Conservation (phyloP, 108 stramenopile genomes). For the Nannochloropsis salina region DNA sequence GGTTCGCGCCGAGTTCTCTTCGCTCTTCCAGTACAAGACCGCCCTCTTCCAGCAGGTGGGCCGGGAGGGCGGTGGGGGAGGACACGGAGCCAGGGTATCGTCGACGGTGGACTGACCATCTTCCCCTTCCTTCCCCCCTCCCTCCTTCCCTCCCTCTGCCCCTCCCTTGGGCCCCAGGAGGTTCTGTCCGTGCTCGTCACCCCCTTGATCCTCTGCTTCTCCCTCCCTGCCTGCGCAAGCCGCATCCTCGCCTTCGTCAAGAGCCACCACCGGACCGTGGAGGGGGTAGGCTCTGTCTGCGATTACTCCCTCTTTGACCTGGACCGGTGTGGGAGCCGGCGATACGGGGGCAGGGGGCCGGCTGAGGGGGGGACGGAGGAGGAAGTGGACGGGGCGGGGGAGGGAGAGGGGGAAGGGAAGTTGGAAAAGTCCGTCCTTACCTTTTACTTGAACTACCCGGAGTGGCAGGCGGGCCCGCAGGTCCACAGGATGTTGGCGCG, state of each 20-base stretch:
- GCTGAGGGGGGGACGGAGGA: neutral
- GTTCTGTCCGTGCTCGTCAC: conserved; percentile 68
- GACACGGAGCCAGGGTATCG: neutral
- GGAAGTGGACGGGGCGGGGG: neutral
- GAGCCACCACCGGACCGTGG: conserved; percentile 65
- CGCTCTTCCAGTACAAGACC: conserved; percentile 75
- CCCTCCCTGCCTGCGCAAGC: conserved; percentile 72
- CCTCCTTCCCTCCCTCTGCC: neutral
- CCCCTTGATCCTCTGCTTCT: conserved; percentile 76
- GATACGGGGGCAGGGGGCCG: conserved; percentile 25
- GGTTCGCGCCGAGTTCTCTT: conserved; percentile 60
- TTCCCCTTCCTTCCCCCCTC: neutral
- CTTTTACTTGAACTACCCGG: conserved; percentile 43
- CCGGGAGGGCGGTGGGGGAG: neutral
- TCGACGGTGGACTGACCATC: neutral
- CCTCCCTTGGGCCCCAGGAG: conserved; percentile 48
- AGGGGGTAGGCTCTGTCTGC: conserved; percentile 79
- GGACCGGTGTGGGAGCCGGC: conserved; percentile 49
- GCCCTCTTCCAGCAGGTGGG: conserved; percentile 26
- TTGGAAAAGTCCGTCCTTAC: conserved; percentile 52
- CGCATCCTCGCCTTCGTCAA: conserved; percentile 72
- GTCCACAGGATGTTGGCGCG: conserved; percentile 33
- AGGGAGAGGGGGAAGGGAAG: conserved; percentile 39
- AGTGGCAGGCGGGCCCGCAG: conserved; percentile 40
- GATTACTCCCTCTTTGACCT: conserved; percentile 86